Conservation (phyloP, 139 green algal species). For the Tetratostichococcus sp. region DNA sequence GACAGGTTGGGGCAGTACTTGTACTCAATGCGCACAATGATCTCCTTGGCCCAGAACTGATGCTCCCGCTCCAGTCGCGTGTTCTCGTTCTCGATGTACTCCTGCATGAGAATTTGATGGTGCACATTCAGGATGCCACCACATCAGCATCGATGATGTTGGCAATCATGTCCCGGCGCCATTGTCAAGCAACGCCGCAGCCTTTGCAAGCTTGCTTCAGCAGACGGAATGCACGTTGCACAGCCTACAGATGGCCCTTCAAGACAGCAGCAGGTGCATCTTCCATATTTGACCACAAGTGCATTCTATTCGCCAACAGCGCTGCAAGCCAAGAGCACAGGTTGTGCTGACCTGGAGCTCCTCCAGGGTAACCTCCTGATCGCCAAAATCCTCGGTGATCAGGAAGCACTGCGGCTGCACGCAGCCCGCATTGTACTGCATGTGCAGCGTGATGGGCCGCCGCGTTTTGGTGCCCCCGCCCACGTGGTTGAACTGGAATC, state of each 20-base stretch:
- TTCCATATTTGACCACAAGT: too few species aligned
- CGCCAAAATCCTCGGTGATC: conserved; percentile 73
- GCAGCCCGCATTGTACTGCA: conserved; percentile 91
- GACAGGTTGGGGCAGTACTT: conserved; percentile 95
- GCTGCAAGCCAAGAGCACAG: too few species aligned
- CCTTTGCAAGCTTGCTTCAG: too few species aligned
- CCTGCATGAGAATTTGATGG: too few species aligned
- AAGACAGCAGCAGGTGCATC: too few species aligned
- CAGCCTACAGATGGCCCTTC: too few species aligned
- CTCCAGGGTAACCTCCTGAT: conserved; percentile 78
- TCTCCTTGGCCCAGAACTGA: conserved; percentile 90
- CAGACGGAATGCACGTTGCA: too few species aligned
- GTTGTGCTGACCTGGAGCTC: conserved; percentile 76
- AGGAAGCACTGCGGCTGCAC: conserved; percentile 84
- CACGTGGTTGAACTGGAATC: conserved; percentile 98
- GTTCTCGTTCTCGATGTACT: conserved; percentile 91
- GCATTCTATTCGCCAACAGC: too few species aligned
- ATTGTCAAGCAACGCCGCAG: too few species aligned
- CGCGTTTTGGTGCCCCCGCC: conserved; percentile 94
- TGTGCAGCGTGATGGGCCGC: conserved; percentile 92
- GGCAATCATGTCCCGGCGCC: too few species aligned
- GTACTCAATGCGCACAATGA: conserved; percentile 92
- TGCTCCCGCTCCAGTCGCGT: conserved; percentile 75
- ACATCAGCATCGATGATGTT: too few species aligned
- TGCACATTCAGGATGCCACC: too few species aligned